Base-by-base conservation (phyloP, 2,329 filamentous ascomycete genomes). In the Alternaria burnsii region DNA sequence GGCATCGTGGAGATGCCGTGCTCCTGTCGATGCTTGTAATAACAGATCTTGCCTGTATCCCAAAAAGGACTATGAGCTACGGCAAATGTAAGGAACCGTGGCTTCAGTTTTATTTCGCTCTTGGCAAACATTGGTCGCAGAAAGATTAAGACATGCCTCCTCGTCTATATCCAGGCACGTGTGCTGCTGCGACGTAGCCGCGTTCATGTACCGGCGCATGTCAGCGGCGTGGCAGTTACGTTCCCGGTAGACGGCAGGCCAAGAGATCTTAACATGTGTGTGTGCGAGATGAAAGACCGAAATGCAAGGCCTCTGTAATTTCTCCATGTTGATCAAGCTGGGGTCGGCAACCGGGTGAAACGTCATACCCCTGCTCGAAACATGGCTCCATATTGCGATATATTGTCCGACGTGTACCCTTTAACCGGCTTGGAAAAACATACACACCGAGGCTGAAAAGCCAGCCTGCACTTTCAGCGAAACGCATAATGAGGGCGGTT, bases 371-470 rank as follows among this genome's bases (percentile, higher is more conserved):
- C 55, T 47, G 46, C 48, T 59, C 38, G 42, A 66, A 62, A 63
- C 62, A 61, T 48, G 62, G 46, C 32, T 56, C 18, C 47, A 63
- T 43, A 67, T 63, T 66, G 52, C 47, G 16, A 53, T 55, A 64
- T 48, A 69, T 63, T 67, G 54, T 50, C 62, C 48, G 43, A 51
- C 26, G 38, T 51, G 20, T 44, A 28, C 50, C 30, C 51, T 54
- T 67, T 67, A 63, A 40, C 65, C 62, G 66, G 54, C 48, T 44
- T 58, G 54, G 52, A 52, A 43, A 46, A 52, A 24, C 18, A 40
- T 40, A 46, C 41, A 36, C 36, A 32, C 60, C 55, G 48, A 62
- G 43, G 58, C 40, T 52, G 56, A 55, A 44, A 20, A 24, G 32
- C n/a, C n/a, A 59, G 40, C 56, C 46, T 61, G 50, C 40, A 52